A percentile compares a stretch with the other conserved stretches of the same genome.
Conservation (phyloP, 257 asterid species). For the Datura wrightii region DNA sequence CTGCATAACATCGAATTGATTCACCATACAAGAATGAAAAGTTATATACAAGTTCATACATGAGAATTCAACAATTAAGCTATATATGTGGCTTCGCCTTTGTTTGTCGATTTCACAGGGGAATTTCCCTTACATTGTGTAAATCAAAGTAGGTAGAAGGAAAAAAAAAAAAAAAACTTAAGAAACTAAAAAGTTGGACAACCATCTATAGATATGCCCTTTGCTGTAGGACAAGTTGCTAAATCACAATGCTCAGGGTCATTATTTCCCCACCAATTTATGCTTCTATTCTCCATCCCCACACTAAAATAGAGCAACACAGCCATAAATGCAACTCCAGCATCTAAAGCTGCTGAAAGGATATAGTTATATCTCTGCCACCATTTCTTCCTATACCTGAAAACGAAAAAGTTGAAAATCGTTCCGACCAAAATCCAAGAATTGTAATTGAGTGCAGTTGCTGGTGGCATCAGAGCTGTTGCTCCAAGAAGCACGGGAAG, state of each 20-base stretch:
- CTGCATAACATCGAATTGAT: background rate
- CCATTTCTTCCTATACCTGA: slow-evolving; percentile 68
- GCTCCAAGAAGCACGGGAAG: slow-evolving; percentile 83
- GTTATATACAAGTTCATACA: slow-evolving; percentile 15
- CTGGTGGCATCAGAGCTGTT: slow-evolving; percentile 67
- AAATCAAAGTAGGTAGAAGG: background rate
- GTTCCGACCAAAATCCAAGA: slow-evolving; percentile 72
- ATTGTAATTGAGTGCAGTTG: slow-evolving; percentile 66
- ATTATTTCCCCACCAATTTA: slow-evolving; percentile 67
- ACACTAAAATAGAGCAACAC: slow-evolving; percentile 60
- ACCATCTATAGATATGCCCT: slow-evolving; percentile 52
- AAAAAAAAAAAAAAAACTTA: background rate
- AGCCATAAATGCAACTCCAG: slow-evolving; percentile 82
- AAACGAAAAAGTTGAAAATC: slow-evolving; percentile 66
- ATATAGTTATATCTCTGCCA: slow-evolving; percentile 79
- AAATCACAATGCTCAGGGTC: slow-evolving; percentile 70
- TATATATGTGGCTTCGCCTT: background rate
- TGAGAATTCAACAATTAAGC: slow-evolving; percentile 8
- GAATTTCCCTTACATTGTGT: background rate
- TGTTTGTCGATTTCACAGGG: background rate
- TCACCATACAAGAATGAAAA: background rate
- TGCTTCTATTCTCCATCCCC: slow-evolving; percentile 48
- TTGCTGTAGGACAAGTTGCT: slow-evolving; percentile 78
- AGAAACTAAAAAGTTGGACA: slow-evolving; percentile 54
- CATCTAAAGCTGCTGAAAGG: slow-evolving; percentile 74